phyloP scores from a whole-genome alignment of 495 filamentous ascomycete species.

The Neurospora sp. region DNA sequence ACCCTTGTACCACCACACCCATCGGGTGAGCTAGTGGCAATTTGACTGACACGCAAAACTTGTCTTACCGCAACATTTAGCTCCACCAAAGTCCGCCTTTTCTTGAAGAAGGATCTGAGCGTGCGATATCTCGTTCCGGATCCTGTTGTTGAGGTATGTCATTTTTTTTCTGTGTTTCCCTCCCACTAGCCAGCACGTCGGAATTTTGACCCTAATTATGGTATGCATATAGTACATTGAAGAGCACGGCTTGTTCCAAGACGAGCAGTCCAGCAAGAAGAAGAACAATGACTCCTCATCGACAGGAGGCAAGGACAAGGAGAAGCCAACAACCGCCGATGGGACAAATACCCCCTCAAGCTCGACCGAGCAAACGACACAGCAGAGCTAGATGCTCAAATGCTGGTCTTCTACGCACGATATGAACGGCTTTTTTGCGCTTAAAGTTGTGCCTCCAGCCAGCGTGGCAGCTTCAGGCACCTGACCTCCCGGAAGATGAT shows the following conservation, averaged over 20 bases:
- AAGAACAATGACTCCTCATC: slow-evolving; percentile 22
- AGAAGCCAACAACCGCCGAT: slow-evolving; percentile 1
- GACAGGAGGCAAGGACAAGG: slow-evolving; percentile 23
- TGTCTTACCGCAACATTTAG: slow-evolving; percentile 10
- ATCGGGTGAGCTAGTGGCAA: background rate
- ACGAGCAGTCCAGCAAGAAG: slow-evolving; percentile 36
- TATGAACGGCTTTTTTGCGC: background rate
- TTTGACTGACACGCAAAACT: background rate
- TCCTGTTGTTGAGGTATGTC: slow-evolving; percentile 19
- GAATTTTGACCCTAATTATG: background rate
- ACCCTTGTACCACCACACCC: background rate
- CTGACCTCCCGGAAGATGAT: background rate
- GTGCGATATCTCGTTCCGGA: slow-evolving; percentile 37
- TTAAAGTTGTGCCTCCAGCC: background rate
- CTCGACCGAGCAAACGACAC: background rate
- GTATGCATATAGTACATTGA: slow-evolving; percentile 72
- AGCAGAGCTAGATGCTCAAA: background rate
- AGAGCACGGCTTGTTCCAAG: slow-evolving; percentile 60
- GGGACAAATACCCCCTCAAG: background rate
- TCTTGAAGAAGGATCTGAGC: slow-evolving; percentile 72
- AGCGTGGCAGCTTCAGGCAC: background rate
- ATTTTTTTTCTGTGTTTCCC: background rate
- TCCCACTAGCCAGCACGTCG: slow-evolving; percentile 32
- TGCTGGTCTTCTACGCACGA: background rate
- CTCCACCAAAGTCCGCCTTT: slow-evolving; percentile 80